These are phyloP conservation scores for Thermochaetoides thermophila DNA, from an alignment of 495 filamentous ascomycete species.

Conservation along the genomic window DNA sequence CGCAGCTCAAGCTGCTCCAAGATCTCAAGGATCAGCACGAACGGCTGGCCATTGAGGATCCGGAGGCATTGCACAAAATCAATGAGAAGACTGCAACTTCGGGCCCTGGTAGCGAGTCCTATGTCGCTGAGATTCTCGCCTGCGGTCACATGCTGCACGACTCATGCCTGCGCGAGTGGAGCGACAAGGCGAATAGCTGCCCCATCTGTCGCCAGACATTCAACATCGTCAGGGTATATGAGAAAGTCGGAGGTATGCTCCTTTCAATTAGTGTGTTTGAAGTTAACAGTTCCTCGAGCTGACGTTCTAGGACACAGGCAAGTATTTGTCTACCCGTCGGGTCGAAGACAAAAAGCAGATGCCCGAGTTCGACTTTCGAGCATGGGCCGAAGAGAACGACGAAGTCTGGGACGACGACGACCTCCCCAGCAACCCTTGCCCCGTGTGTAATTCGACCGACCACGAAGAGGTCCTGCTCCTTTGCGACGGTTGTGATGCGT, in stretches of 20 bases:
- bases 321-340: slow-evolving; percentile 54
- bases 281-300: background rate
- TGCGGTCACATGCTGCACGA: slow-evolving; percentile 88
- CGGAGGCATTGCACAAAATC: slow-evolving; percentile 38
- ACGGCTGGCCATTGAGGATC: slow-evolving; percentile 19
- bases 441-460: slow-evolving; percentile 61
- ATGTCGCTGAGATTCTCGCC: slow-evolving; percentile 38
- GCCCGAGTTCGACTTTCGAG: slow-evolving; percentile 69
- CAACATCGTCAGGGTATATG: slow-evolving; percentile 72
- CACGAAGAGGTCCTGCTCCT: slow-evolving; percentile 67
- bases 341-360: slow-evolving; percentile 85
- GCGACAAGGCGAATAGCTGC: slow-evolving; percentile 90
- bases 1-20: slow-evolving; percentile 4
- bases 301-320: too few species aligned
- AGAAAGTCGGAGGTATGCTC: slow-evolving; percentile 58
- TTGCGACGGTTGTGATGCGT: slow-evolving; percentile 74
- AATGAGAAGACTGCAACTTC: slow-evolving; percentile 2
- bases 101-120: slow-evolving; percentile 13
- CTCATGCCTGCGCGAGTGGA: slow-evolving; percentile 82
- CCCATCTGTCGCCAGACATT: slow-evolving; percentile 89
- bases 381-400: slow-evolving; percentile 62
- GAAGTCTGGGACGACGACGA: slow-evolving; percentile 57
- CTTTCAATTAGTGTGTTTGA: slow-evolving; percentile 10
- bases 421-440: slow-evolving; percentile 50
- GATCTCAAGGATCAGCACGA: slow-evolving; percentile 6